Base-by-base conservation (phyloP, 805 yeast genomes). In the Candida mattraensis region DNA sequence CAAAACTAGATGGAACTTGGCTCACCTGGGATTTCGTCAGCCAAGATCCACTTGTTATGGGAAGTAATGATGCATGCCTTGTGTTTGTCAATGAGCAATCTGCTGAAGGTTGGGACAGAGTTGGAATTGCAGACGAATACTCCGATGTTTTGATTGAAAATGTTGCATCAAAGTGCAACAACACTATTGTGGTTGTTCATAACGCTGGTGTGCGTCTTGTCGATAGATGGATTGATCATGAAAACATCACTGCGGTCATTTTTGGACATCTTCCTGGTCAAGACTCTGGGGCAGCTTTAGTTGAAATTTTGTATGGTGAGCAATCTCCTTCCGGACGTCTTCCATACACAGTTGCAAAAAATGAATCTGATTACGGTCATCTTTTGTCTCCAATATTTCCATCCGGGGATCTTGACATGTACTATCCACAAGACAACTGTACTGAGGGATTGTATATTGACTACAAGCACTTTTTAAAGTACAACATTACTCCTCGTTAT, bases 291-390 rank as follows among this genome's bases (percentile, higher is more conserved):
- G 63, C 67, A 32, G 81, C 83, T 1, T 55, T 78, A 17, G 75
- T 80, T 2, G 79, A 76, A 25, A 68, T 77, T 0, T 50, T 79
- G 13, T 79, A 74, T 55, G 85, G 86, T 1, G 79, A 74, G 23
- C 65, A 61, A n/a, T 72, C 72, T 42, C 84, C 85, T 7, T 74
- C 81, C 23, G 86, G 85, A 5, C 67, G 72, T 41, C 62, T 80
- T 22, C 83, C 86, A 1, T 78, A 78, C 50, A 76, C 85, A 4
- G 68, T 79, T 44, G 82, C 85, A 9, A 71, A 68, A 48, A 70
- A 72, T 42, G 61, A 59, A 32, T 57, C 50, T 34, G 80, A 55
- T 45, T 69, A 63, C 30, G 69, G 69, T 1, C 42, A 45, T 20
- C 69, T 71, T 9, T 60, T 56, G 28, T 64, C 60, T 44, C 53